These are phyloP conservation scores for Eucalyptus tenuipes DNA, from an alignment of 345 rosid species.

Conservation along the genomic window DNA sequence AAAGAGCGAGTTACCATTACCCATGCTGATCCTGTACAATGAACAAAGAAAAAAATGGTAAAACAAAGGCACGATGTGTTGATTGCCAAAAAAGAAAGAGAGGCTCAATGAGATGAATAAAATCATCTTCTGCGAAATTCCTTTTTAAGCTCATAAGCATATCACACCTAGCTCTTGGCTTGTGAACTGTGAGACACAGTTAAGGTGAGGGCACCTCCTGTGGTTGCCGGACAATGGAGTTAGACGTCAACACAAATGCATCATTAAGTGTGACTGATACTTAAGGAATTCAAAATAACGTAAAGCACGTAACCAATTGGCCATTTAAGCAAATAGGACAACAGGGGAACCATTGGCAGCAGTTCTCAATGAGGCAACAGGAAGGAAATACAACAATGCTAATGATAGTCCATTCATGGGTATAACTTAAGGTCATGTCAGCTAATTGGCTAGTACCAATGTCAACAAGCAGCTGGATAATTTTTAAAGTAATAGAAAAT, in stretches of 20 bases:
- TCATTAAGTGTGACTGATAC: background rate
- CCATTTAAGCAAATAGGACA: background rate
- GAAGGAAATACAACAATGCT: background rate
- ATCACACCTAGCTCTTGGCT: background rate
- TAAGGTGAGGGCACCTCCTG: background rate
- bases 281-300: background rate
- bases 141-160: background rate
- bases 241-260: background rate
- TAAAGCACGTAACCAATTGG: background rate
- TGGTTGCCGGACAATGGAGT: background rate
- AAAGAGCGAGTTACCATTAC: constrained; percentile 58
- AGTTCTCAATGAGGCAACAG: background rate
- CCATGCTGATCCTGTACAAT: constrained; percentile 78
- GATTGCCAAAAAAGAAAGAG: background rate
- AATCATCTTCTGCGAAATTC: background rate
- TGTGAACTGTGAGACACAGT: background rate
- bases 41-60: background rate
- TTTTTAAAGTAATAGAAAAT: background rate
- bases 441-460: background rate
- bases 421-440: background rate
- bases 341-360: background rate
- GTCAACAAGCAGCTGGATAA: background rate
- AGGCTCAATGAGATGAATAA: background rate
- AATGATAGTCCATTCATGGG: background rate
- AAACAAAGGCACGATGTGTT: background rate